Evolutionary conservation across 1,284 basidiomycete genomes (phyloP), one percentile per base, ranked within the genome.

Genomic region (Tilletia walkeri): DNA sequence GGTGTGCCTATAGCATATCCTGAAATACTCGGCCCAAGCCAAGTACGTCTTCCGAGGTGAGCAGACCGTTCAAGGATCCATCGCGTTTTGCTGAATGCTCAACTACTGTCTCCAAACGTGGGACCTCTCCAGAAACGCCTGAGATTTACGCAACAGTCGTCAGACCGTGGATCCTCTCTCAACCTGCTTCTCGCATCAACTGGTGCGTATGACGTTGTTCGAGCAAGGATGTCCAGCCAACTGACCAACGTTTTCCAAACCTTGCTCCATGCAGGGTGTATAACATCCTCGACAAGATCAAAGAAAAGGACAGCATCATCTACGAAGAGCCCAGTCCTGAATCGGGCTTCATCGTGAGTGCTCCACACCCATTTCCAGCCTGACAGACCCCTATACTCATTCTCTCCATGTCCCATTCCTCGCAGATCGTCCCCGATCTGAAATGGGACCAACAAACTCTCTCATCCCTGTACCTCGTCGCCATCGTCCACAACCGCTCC

Each of bases 221-320:
- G 1, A 2, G 34, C 24, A 2, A 30, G 2, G 24, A 18, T 12
- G 6, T 18, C 36, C 39, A 41, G 39, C 18, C 24, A 30, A 45
- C 24, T 30, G 24, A 30, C 24, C 24, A 30, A 1, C 36, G 3
- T 6, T 59, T n/a, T 41, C 24, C 12, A 30, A 1, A 30, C 24
- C 24, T 45, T 20, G 12, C 10, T 2, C 36, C 66, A 6, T 20
- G 1, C 73, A 94, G 93, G 94, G 91, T 97, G 0, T 88, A 90
- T 75, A 91, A 95, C 75, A 92, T 99, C 69, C 86, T 98, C 4
- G 87, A 88, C 0, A 93, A 94, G 24, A 85, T 86, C 39, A 91
- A 92, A 20, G 95, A 99, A 84, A 87, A 88, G 20, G 89, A 92
- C 9, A 90, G 91, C 69, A 86, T 95, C 53, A 83, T 95, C 20